phyloP scores from a whole-genome alignment of 768 basidiomycete genomes.

The Rhizopogon vinicolor region DNA sequence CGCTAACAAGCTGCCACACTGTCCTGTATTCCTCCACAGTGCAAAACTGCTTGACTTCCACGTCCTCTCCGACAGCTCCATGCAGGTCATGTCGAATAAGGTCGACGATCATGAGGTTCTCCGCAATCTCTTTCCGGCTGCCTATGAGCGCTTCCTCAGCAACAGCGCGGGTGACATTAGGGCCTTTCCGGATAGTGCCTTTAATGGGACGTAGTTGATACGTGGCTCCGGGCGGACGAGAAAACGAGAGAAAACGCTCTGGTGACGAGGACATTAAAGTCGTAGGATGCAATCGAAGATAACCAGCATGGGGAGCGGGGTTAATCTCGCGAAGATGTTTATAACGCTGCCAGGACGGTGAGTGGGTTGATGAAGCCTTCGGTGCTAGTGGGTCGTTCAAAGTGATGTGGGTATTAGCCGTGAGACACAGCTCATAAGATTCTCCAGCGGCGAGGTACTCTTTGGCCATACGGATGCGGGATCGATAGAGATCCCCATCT shows the following conservation, averaged over 20 bases:
- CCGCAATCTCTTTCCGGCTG: conserved; percentile 85
- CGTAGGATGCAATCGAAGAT: conserved; percentile 70
- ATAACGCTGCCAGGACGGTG: conserved; percentile 68
- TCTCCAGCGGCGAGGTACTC: conserved; percentile 78
- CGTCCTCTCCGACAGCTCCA: conserved; percentile 75
- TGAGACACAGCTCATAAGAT: conserved; percentile 91
- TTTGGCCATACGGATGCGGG: conserved; percentile 65
- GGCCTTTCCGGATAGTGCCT: conserved; percentile 77
- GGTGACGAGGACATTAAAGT: conserved; percentile 85
- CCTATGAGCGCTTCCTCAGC: conserved; percentile 62
- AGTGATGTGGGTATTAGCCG: conserved; percentile 61
- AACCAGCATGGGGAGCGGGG: conserved; percentile 87
- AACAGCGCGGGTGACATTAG: conserved; percentile 55
- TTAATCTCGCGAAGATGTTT: conserved; percentile 68
- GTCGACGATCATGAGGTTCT: conserved; percentile 98
- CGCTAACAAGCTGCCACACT: conserved; percentile 94
- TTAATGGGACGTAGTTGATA: conserved; percentile 94
- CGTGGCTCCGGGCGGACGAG: conserved; percentile 54
- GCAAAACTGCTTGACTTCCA: conserved; percentile 82
- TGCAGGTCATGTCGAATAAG: conserved; percentile 92
- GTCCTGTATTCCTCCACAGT: conserved; percentile 88
- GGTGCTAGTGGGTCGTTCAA: conserved; percentile 31
- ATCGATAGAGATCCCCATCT: conserved; percentile 55
- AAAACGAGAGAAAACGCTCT: conserved; percentile 84
- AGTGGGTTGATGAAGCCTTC: conserved; percentile 8